Base-by-base conservation (phyloP, 2,329 filamentous ascomycete genomes). In the Plenodomus biglobosus region DNA sequence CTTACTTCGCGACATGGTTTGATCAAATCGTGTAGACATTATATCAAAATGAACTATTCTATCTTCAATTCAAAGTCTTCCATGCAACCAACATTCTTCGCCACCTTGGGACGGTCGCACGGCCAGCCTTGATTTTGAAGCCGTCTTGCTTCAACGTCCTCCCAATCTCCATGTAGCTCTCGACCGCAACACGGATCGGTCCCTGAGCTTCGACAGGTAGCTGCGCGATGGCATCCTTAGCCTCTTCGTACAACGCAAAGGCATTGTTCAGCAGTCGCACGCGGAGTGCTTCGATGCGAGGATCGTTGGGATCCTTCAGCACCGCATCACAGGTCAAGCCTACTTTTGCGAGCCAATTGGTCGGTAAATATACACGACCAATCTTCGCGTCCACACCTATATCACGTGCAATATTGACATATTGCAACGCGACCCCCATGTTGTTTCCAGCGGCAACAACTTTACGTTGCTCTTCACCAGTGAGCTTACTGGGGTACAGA, bases 151-250 rank as follows among this genome's bases (percentile, higher is more conserved):
- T 70, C 20, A 88, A 62, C n/a, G 85, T 81, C 36, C 84, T 72
- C 13, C 85, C 86, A 64, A 90, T 90, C 65, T 88, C 85, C 81
- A 90, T 86, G 62, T 90, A 89, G 55, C 85, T 88, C 68, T 89
- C 85, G 0, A 89, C 84, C 1, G 85, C 85, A 4, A 88, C 85
- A 11, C 84, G 76, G 64, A 89, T 82, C 0, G 85, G 83, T 0
- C 80, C 84, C 54, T 82, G 76, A 0, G 81, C 83, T 59, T 85
- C 79, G 0, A 50, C 40, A 0, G 87, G 86, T 0, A 91, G 72
- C 53, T 78, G 71, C 40, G 85, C 78, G 56, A 91, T 87, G 0
- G 80, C 78, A 1, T 62, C 67, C 42, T 78, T 74, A 2, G 83
- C 81, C 8, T 75, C 71, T 4, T 73, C 63, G 62, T 90, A 88